These are phyloP conservation scores for Aspergillus flavus DNA, from an alignment of 2,329 filamentous ascomycete species.

Conservation along the genomic window DNA sequence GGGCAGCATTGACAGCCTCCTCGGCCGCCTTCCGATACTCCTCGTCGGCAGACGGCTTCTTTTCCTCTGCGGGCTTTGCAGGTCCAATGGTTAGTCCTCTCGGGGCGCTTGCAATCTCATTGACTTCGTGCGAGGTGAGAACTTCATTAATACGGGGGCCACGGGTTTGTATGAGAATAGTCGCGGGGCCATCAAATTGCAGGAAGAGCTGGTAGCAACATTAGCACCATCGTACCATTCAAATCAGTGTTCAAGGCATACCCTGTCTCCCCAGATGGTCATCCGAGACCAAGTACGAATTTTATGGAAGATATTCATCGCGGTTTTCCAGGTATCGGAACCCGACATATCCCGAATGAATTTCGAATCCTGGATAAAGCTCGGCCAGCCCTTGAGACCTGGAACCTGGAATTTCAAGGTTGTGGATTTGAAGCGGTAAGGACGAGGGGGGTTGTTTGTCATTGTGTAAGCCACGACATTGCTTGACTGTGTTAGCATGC, in stretches of 20 bases:
- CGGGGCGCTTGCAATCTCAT: slow-evolving; percentile 84
- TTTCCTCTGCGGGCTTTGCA: slow-evolving; percentile 39
- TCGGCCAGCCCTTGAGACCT: slow-evolving; percentile 58
- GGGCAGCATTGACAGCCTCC: slow-evolving; percentile 26
- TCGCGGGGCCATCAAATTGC: slow-evolving; percentile 83
- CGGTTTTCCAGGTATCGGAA: slow-evolving; percentile 70
- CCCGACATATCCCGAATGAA: slow-evolving; percentile 74
- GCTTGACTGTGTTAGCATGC: slow-evolving; percentile 43
- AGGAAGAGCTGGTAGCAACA: slow-evolving; percentile 67
- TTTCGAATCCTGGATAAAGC: slow-evolving; percentile 67
- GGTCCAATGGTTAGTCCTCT: slow-evolving; percentile 69
- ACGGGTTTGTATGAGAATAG: slow-evolving; percentile 85
- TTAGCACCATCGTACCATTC: slow-evolving; percentile 6
- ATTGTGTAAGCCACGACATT: slow-evolving; percentile 91
- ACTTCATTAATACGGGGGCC: slow-evolving; percentile 77
- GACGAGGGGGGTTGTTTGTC: slow-evolving; percentile 70
- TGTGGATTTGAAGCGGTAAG: slow-evolving; percentile 84
- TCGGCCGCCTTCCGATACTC: slow-evolving; percentile 24
- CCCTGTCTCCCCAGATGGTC: slow-evolving; percentile 89
- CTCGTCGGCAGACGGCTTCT: slow-evolving; percentile 17
- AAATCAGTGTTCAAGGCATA: slow-evolving; percentile 37
- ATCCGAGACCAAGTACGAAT: slow-evolving; percentile 76
- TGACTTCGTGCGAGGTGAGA: slow-evolving; percentile 75
- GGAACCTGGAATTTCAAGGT: slow-evolving; percentile 78
- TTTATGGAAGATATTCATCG: slow-evolving; percentile 66